These are phyloP conservation scores for Melampsora larici-populina DNA, from an alignment of 1,284 basidiomycete species.

Conservation along the genomic window DNA sequence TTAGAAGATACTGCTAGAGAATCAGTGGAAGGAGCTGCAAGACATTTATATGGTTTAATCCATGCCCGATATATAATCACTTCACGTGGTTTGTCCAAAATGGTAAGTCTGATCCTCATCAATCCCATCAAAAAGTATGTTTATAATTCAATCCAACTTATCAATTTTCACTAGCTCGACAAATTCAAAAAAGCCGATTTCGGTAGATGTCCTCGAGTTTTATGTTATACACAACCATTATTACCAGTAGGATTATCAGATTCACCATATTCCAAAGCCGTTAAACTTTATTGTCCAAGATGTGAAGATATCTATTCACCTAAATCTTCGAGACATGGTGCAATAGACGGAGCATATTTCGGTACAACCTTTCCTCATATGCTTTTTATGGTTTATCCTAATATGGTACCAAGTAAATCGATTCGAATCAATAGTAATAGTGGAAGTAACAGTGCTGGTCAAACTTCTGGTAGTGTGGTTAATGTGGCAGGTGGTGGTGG, in stretches of 20 bases:
- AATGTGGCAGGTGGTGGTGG: conserved; percentile 58
- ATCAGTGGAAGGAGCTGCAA: conserved; percentile 76
- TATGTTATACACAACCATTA: conserved; percentile 84
- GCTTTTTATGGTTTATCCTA: conserved; percentile 89
- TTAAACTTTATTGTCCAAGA: conserved; percentile 91
- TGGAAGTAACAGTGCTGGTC: conserved; percentile 53
- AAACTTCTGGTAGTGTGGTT: conserved; percentile 52
- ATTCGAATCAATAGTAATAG: conserved; percentile 55
- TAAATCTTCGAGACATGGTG: conserved; percentile 87
- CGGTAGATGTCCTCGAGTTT: conserved; percentile 87
- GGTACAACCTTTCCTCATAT: conserved; percentile 92
- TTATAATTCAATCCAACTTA: conserved; percentile 14
- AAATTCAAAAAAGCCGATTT: conserved; percentile 97
- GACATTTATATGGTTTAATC: conserved; percentile 60
- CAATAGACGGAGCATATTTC: conserved; percentile 94
- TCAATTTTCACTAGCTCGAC: conserved; percentile 56
- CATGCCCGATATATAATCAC: conserved; percentile 45
- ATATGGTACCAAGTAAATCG: conserved; percentile 77
- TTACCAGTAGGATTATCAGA: conserved; percentile 93
- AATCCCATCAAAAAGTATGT: conserved; percentile 11
- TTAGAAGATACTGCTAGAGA: conserved; percentile 58
- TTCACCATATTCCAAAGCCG: conserved; percentile 89
- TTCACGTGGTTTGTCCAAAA: conserved; percentile 28
- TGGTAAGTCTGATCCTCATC: conserved; percentile 17
- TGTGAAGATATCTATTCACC: conserved; percentile 96